Base-by-base conservation (phyloP, 2,329 filamentous ascomycete genomes). In the Alternaria dauci region DNA sequence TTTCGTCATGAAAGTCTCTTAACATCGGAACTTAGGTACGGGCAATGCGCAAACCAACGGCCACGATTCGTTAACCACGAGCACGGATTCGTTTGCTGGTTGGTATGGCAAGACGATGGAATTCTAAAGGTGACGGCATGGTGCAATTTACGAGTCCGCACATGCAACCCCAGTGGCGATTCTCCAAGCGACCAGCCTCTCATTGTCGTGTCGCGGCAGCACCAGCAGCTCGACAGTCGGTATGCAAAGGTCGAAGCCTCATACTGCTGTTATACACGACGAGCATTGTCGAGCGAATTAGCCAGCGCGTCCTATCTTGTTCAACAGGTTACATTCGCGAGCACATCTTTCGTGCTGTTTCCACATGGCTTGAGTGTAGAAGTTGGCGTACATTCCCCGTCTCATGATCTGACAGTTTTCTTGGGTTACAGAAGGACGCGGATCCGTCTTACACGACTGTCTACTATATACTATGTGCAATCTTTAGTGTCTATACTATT, bases 41-140 rank as follows among this genome's bases (percentile, higher is more conserved):
- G 65, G 53, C 51, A 47, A 63, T 50, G 61, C 58, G 66, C 71
- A 69, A 50, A 58, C 52, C 50, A 66, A 58, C 58, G 62, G 59
- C 52, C 61, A 54, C 66, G 61, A 63, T 60, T 66, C 64, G 23
- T 54, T 63, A 38, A 46, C 39, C n/a, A 61, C 65, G 60, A 70
- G 59, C 32, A 65, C 67, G 52, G 59, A 61, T 43, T 73, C 74
- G 60, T 76, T 70, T 55, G 66, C 61, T 59, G 68, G 70, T 41
- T 76, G 72, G 73, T 74, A 76, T 63, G 58, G 65, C 58, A 69
- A 69, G 59, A 63, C 52, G 53, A 58, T 47, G 41, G 61, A 50
- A 51, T 50, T 67, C 5, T 65, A 61, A 61, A 36, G 42, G 47
- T 47, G 42, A 52, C 18, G 39, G 47, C 34, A 58, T 26, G 58